A percentile compares a stretch with the other conserved stretches of the same genome.
Evolutionary conservation across 257 asterid genomes (phyloP).

Genomic region (Plantago elongata): DNA sequence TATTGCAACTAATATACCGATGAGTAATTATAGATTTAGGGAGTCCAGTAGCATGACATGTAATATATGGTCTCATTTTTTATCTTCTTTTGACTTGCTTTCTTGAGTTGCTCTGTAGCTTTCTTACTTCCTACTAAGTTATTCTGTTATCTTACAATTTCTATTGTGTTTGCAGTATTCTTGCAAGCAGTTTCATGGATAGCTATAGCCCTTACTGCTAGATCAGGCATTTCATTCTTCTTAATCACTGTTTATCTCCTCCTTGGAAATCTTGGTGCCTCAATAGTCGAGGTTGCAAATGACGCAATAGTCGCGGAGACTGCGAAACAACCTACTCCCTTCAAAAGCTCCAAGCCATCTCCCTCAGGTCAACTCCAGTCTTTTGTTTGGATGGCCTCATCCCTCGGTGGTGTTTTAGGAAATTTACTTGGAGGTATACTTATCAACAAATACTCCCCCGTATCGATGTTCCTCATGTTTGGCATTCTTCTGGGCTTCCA

Average conservation of each 20-base stretch:
- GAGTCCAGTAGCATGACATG: no score
- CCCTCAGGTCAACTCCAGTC: slow-evolving; percentile 75
- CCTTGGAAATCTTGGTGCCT: slow-evolving; percentile 88
- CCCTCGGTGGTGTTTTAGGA: slow-evolving; percentile 81
- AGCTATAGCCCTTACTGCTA: slow-evolving; percentile 48
- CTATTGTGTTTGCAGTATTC: slow-evolving; percentile 51
- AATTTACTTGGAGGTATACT: slow-evolving; percentile 70
- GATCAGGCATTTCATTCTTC: slow-evolving; percentile 59
- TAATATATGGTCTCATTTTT: no score
- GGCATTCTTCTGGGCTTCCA: slow-evolving; percentile 59
- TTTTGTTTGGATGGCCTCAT: slow-evolving; percentile 88
- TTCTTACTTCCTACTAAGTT: background rate
- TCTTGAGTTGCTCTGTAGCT: no score
- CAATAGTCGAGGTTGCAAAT: slow-evolving; percentile 87
- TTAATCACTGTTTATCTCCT: slow-evolving; percentile 65
- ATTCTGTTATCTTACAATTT: slow-evolving; percentile 12
- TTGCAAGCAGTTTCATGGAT: slow-evolving; percentile 89
- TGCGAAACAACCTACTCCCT: slow-evolving; percentile 43
- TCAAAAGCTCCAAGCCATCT: slow-evolving; percentile 42
- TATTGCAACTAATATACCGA: no score
- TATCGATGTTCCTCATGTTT: slow-evolving; percentile 44
- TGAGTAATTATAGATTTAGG: no score
- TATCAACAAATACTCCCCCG: slow-evolving; percentile 49
- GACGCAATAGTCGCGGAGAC: slow-evolving; percentile 98
- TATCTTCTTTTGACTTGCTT: no score